Evolutionary conservation across 345 rosid genomes (phyloP).

Genomic region (Combretum micranthum): DNA sequence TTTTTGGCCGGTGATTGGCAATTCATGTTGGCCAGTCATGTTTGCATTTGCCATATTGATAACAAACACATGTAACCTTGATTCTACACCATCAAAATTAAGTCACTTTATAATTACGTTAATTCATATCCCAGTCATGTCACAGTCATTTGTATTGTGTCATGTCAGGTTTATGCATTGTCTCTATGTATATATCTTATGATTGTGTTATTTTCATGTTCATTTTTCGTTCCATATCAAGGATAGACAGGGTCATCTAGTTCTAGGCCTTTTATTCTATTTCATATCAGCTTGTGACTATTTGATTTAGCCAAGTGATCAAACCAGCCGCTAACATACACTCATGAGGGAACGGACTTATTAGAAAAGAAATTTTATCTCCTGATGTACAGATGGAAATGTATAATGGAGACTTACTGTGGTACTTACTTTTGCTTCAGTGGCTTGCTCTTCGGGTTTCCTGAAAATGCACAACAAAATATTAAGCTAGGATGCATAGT

Average conservation of each 20-base stretch:
- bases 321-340: no score
- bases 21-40: neutral
- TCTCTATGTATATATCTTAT: no score
- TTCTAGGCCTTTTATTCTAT: no score
- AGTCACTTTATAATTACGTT: no score
- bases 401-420: constrained; percentile 26
- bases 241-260: no score
- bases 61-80: neutral
- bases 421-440: constrained; percentile 23
- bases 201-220: no score
- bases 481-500: neutral
- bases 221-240: no score
- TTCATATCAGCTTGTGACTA: no score
- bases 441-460: constrained; percentile 17
- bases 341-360: neutral
- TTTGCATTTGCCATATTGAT: neutral
- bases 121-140: neutral
- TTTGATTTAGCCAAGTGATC: no score
- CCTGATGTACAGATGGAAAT: neutral
- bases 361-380: neutral
- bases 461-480: constrained; percentile 17
- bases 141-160: neutral
- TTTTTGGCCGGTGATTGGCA: no score
- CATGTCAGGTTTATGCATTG: no score
- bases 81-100: neutral